These are phyloP conservation scores for Suhomyces coccinellae DNA, from an alignment of 1,139 yeast species.

Conservation along the genomic window DNA sequence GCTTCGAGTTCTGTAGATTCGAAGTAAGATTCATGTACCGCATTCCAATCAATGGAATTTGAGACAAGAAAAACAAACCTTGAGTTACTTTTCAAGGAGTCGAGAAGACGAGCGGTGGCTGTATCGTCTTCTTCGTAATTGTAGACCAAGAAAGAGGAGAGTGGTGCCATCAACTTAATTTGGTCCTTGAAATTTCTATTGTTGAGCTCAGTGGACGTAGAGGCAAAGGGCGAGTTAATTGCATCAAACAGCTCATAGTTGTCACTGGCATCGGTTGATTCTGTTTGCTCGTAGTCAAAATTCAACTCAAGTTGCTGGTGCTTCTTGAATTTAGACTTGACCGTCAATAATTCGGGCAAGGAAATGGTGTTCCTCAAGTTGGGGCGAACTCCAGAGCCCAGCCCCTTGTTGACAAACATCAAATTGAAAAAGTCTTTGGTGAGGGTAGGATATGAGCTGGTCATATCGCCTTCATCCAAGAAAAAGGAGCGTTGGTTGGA, in stretches of 20 bases:
- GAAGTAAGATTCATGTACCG: conserved; percentile 4
- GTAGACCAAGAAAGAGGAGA: conserved; percentile 37
- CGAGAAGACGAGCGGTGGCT: conserved; percentile 14
- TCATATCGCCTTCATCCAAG: neutral
- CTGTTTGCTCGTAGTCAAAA: conserved; percentile 3
- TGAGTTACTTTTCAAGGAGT: conserved; percentile 13
- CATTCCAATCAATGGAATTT: conserved; percentile 11
- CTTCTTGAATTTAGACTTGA: neutral
- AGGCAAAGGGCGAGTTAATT: conserved; percentile 6
- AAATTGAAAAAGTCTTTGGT: conserved; percentile 18
- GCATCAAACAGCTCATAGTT: conserved; percentile 19
- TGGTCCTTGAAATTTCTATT: conserved; percentile 37
- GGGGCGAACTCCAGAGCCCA: conserved; percentile 8
- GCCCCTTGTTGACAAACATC: conserved; percentile 19
- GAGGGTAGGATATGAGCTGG: conserved; percentile 1
- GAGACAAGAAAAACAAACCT: conserved; percentile 14
- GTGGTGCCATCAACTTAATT: conserved; percentile 32
- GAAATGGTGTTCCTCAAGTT: conserved; percentile 24
- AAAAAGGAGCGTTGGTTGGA: conserved; percentile 32
- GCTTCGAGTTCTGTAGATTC: conserved; percentile 7
- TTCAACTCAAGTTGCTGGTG: conserved; percentile 4
- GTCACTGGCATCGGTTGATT: conserved; percentile 6
- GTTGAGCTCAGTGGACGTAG: conserved; percentile 20
- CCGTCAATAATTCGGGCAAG: conserved; percentile 23
- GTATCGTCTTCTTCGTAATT: conserved; percentile 24